Base-by-base conservation (phyloP, 1,284 basidiomycete species). In the Heterobasidion annosum region DNA sequence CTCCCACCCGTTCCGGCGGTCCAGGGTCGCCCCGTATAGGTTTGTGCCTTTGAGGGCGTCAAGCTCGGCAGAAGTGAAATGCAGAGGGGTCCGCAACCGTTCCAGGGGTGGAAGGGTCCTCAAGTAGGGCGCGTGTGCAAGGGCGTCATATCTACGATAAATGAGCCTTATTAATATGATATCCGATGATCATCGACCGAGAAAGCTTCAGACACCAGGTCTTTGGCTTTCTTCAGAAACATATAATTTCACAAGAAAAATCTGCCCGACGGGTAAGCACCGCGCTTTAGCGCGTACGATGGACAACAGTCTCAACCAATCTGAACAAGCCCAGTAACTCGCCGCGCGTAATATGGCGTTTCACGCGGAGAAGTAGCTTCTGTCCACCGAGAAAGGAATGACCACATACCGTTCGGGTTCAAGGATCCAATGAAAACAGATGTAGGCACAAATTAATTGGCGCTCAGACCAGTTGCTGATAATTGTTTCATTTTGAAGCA, bases 31-130 rank as follows among this genome's bases (percentile, higher is more conserved):
- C 1, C 85, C 82, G 58, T 81, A 80, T 1, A 96, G 63, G 64
- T 94, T 94, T 1, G 88, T 89, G 0, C 90, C 90, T 52, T 74
- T 70, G 52, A 95, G 77, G 10, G 83, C 65, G 8, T 79, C 74
- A 8, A 84, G 69, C 66, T 97, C 93, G 12, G 63, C 55, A 0
- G 67, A 51, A 0, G 77, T 77, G 64, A 90, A 96, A 61, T 88
- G 82, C n/a, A 92, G 71, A 0, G 92, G 79, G 0, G 92, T 94
- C n/a, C 73, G 70, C 1, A 94, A 73, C 50, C 74, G 71, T 2
- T 74, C 68, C 0, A 74, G 52, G 0, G 72, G 50, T 0, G 93
- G 93, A 0, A 95, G 75, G 1, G 77, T 79, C 34, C 77, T 68
- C 40, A 93, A 65, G 64, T 96, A 95, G 3, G 79, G 77, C 16